Evolutionary conservation across 2,329 filamentous ascomycete genomes (phyloP).

Genomic region (Fusarium palustre): DNA sequence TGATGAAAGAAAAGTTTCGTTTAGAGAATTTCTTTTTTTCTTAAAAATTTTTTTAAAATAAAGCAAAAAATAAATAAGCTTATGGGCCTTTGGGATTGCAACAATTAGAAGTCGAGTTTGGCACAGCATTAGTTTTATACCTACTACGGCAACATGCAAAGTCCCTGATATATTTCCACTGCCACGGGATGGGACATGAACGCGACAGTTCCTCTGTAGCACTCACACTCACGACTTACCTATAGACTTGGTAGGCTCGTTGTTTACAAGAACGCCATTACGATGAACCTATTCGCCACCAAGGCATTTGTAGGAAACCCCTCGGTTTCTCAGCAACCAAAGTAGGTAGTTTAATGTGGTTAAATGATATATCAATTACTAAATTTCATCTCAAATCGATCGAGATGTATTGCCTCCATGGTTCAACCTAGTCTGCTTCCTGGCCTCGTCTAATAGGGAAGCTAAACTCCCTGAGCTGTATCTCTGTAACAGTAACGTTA

Average conservation of each 20-base stretch:
- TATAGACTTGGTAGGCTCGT: not conserved
- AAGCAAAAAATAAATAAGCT: not conserved
- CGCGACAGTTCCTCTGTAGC: not conserved
- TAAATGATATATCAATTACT: not conserved
- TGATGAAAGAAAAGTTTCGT: conserved; percentile 34
- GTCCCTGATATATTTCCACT: not conserved
- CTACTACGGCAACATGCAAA: not conserved
- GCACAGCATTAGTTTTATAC: not conserved
- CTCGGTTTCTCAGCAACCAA: not conserved
- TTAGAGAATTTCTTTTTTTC: conserved; percentile 6
- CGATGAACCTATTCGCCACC: not conserved
- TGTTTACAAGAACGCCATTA: not conserved
- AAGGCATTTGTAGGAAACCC: not conserved
- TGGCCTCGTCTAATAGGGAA: not conserved
- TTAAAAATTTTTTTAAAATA: too few species aligned
- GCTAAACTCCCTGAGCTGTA: not conserved
- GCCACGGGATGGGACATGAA: too few species aligned
- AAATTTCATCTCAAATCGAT: not conserved
- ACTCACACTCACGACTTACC: not conserved
- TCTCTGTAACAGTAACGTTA: not conserved
- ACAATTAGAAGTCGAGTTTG: too few species aligned
- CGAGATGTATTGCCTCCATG: not conserved
- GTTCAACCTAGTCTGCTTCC: not conserved
- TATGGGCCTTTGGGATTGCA: not conserved
- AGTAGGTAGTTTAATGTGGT: not conserved